These are phyloP conservation scores for Spergularia azorica DNA, from an alignment of 179 eudicot genomes.

Conservation along the genomic window DNA sequence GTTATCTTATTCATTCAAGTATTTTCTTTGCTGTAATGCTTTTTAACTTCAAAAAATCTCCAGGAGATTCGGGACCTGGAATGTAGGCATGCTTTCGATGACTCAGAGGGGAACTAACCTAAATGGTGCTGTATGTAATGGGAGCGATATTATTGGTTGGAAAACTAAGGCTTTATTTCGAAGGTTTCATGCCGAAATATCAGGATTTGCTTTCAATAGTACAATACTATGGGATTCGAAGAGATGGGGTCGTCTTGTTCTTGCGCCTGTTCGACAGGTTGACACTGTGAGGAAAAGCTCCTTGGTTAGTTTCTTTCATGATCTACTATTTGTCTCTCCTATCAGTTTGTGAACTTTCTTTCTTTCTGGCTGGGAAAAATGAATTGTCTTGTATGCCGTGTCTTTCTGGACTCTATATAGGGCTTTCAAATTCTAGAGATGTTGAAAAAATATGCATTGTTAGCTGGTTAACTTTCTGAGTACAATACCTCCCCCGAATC, in stretches of 20 bases:
- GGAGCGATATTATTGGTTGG: slow-evolving; percentile 74
- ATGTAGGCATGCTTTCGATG: slow-evolving; percentile 50
- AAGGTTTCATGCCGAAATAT: slow-evolving; percentile 68
- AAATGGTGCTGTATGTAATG: slow-evolving; percentile 79
- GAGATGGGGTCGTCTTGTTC: slow-evolving; percentile 61
- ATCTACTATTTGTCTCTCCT: slow-evolving; percentile 5
- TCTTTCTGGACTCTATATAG: not conserved
- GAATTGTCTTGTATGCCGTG: not conserved
- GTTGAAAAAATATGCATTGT: too few relatives aligned
- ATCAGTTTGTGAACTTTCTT: not conserved
- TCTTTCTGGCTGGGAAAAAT: not conserved
- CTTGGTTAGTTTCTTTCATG: slow-evolving; percentile 47
- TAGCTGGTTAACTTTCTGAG: too few relatives aligned
- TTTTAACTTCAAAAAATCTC: slow-evolving; percentile 20
- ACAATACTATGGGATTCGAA: slow-evolving; percentile 85
- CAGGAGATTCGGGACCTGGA: slow-evolving; percentile 91
- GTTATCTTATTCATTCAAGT: not conserved
- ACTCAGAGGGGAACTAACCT: slow-evolving; percentile 28
- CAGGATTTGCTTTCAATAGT: slow-evolving; percentile 89
- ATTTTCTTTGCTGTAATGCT: not conserved
- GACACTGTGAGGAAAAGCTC: slow-evolving; percentile 45
- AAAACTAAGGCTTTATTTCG: slow-evolving; percentile 41
- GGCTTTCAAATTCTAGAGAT: too few relatives aligned
- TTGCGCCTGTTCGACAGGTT: slow-evolving; percentile 60
- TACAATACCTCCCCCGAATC: too few relatives aligned